Percentiles rank a stretch among this genome's conserved stretches.
These are phyloP conservation scores for Xerophyta viscosa DNA, from an alignment of 106 monocot species.

Conservation along the genomic window DNA sequence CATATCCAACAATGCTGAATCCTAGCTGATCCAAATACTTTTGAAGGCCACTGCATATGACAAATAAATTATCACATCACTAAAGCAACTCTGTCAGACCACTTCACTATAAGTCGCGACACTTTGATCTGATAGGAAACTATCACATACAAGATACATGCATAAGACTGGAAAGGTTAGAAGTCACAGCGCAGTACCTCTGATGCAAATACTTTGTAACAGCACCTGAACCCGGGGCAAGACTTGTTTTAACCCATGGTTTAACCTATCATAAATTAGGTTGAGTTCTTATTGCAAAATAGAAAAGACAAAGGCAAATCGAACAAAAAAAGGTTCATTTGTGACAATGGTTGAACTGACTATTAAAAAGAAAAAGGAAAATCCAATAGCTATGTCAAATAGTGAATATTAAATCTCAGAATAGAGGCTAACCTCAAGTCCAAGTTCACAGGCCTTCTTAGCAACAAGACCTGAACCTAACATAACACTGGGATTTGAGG, in stretches of 20 bases:
- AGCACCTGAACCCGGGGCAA: slow-evolving; percentile 78
- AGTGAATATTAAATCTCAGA: too few relatives aligned
- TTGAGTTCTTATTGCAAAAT: too few relatives aligned
- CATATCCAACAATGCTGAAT: slow-evolving; percentile 62
- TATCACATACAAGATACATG: too few relatives aligned
- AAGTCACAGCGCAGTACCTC: slow-evolving; percentile 29
- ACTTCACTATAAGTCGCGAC: background rate
- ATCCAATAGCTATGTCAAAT: too few relatives aligned
- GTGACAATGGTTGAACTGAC: too few relatives aligned
- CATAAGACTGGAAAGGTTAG: too few relatives aligned
- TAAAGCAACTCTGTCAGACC: too few relatives aligned
- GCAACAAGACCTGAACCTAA: slow-evolving; percentile 68
- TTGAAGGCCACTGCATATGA: slow-evolving; percentile 44
- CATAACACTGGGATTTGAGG: slow-evolving; percentile 73
- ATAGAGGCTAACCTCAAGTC: slow-evolving; percentile 41
- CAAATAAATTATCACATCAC: too few relatives aligned
- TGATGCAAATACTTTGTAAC: slow-evolving; percentile 67
- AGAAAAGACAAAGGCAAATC: too few relatives aligned
- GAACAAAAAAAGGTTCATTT: too few relatives aligned
- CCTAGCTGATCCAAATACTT: slow-evolving; percentile 63
- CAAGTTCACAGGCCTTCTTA: slow-evolving; percentile 64
- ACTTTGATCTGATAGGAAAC: background rate
- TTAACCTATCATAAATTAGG: slow-evolving; percentile 48
- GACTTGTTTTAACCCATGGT: slow-evolving; percentile 81
- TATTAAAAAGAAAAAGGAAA: too few relatives aligned